A percentile compares a stretch with the other conserved stretches of the same genome.
Conservation (phyloP, 495 filamentous ascomycete species). For the Penicillium chermesinum region DNA sequence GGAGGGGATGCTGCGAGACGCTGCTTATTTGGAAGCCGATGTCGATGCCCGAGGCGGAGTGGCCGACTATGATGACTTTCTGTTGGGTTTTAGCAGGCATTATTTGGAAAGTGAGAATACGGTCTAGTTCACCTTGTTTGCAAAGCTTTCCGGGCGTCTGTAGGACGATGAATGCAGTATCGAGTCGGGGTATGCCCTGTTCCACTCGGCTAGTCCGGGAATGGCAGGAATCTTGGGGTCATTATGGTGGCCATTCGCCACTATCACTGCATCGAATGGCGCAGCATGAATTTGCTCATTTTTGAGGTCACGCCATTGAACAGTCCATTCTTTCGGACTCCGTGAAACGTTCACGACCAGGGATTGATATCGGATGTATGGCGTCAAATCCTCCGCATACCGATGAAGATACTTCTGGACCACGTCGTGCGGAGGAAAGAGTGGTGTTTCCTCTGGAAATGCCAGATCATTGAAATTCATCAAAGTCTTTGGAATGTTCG, state of each 20-base stretch:
- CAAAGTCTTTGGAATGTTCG: slow-evolving; percentile 10
- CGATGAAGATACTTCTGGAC: slow-evolving; percentile 8
- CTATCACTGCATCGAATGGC: slow-evolving; percentile 7
- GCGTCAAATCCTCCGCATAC: slow-evolving; percentile 7
- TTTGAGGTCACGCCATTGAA: slow-evolving; percentile 7
- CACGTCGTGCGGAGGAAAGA: slow-evolving; percentile 4
- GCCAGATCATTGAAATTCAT: slow-evolving; percentile 8
- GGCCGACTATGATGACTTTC: slow-evolving; percentile 12
- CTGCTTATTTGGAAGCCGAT: slow-evolving; percentile 6
- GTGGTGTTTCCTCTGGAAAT: slow-evolving; percentile 1
- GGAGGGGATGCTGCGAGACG: slow-evolving; percentile 6
- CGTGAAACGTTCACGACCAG: slow-evolving; percentile 1
- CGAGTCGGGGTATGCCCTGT: slow-evolving; percentile 1
- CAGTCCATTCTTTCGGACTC: slow-evolving; percentile 4
- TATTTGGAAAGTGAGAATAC: background rate
- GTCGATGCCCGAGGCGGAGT: slow-evolving; percentile 10
- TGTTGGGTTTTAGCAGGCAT: background rate
- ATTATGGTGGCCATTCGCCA: slow-evolving; percentile 10
- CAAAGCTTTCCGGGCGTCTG: slow-evolving; percentile 3
- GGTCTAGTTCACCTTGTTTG: slow-evolving; percentile 3
- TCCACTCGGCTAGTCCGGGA: slow-evolving; percentile 7
- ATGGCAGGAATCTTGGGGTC: slow-evolving; percentile 8
- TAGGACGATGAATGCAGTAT: slow-evolving; percentile 8
- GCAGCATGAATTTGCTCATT: background rate
- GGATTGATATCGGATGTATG: background rate